A percentile compares a stretch with the other conserved stretches of the same genome.
These are phyloP conservation scores for Helminthosporium solani DNA, from an alignment of 2,329 filamentous ascomycete species.

Conservation along the genomic window DNA sequence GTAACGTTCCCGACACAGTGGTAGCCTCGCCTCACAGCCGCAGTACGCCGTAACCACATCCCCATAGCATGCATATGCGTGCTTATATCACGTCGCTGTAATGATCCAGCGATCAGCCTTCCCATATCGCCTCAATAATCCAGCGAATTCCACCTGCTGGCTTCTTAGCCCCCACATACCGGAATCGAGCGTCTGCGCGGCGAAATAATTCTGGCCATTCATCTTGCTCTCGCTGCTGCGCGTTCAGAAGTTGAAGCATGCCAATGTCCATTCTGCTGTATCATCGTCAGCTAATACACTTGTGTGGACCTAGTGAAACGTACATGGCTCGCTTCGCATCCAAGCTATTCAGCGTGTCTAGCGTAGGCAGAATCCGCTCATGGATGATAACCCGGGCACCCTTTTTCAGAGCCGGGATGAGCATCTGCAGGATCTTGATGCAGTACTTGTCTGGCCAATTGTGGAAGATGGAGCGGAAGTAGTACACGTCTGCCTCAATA, in stretches of 20 bases:
- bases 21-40: no score
- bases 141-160: conserved; percentile 11
- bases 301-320: neutral
- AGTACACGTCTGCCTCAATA: conserved; percentile 3
- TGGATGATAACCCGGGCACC: conserved; percentile 17
- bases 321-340: conserved; percentile 17
- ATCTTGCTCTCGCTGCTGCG: conserved; percentile 12
- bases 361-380: conserved; percentile 11
- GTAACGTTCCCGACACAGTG: no score
- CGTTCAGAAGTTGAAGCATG: conserved; percentile 19
- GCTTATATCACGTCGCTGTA: no score
- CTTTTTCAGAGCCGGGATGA: conserved; percentile 31
- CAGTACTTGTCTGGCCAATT: conserved; percentile 41
- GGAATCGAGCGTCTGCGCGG: conserved; percentile 10
- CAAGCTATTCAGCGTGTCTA: conserved; percentile 6
- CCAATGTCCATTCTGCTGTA: conserved; percentile 19
- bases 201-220: conserved; percentile 16
- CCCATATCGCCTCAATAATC: conserved; percentile 18
- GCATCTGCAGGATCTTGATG: conserved; percentile 31
- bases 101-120: conserved; percentile 5
- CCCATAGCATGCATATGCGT: no score
- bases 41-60: no score
- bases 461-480: conserved; percentile 33
- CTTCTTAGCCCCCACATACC: conserved; percentile 13
- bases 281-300: conserved; percentile 2